phyloP scores from a whole-genome alignment of 148 eudicot species.

The Spergularia bocconei region DNA sequence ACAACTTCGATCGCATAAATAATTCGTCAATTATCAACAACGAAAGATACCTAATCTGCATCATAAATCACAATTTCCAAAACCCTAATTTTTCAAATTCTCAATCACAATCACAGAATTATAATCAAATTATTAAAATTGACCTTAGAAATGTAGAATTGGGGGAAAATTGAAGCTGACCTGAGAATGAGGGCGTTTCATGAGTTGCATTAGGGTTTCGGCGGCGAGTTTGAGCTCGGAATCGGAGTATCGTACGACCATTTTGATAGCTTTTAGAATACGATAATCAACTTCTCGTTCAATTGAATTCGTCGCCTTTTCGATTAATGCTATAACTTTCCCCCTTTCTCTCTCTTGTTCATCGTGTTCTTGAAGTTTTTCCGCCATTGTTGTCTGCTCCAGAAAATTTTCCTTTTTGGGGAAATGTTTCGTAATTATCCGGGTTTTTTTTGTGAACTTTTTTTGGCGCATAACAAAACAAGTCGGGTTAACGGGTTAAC shows the following conservation, averaged over 20 bases:
- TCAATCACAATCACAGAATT: no score
- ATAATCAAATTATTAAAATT: background rate
- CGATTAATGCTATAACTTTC: constrained; percentile 52
- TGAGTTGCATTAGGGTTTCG: constrained; percentile 62
- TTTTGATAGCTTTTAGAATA: constrained; percentile 83
- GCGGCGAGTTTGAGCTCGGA: constrained; percentile 70
- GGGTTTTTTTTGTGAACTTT: no score
- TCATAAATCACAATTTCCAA: background rate
- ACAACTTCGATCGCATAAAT: constrained; percentile 90
- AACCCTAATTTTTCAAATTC: constrained; percentile 14
- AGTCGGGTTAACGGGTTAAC: no score
- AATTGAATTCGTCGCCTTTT: constrained; percentile 76
- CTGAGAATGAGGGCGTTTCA: constrained; percentile 94
- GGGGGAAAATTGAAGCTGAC: constrained; percentile 15
- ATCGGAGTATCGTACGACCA: constrained; percentile 64
- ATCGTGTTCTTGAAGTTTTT: constrained; percentile 33
- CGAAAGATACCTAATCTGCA: constrained; percentile 81
- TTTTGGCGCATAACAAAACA: no score
- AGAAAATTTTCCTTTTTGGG: no score
- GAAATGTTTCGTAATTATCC: no score
- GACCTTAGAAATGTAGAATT: background rate
- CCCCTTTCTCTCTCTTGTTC: constrained; percentile 34
- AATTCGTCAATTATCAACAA: constrained; percentile 84
- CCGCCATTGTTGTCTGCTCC: constrained; percentile 28
- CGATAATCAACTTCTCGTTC: constrained; percentile 71